Evolutionary conservation across 1,139 yeast species (phyloP).

Genomic region (Candida glucosophila): DNA sequence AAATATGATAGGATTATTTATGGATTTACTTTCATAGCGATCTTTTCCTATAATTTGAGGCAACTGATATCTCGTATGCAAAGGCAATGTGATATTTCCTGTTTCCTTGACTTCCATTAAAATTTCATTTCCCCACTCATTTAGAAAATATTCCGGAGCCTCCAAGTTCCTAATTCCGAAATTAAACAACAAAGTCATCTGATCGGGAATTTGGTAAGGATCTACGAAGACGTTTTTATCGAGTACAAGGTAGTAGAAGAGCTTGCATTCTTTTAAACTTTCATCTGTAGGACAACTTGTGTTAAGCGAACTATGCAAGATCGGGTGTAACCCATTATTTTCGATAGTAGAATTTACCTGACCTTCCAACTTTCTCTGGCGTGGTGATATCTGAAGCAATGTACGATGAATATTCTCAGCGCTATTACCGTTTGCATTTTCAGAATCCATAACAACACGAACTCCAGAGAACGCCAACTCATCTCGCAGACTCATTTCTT

Average conservation of each 20-base stretch:
- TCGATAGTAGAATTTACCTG: slow-evolving; percentile 7
- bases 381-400: slow-evolving; percentile 35
- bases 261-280: slow-evolving; percentile 22
- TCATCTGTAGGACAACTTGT: slow-evolving; percentile 12
- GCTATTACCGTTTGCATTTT: slow-evolving; percentile 1
- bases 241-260: slow-evolving; percentile 25
- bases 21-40: slow-evolving; percentile 3
- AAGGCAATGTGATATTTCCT: slow-evolving; percentile 9
- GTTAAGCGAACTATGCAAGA: slow-evolving; percentile 10
- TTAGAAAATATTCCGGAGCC: slow-evolving; percentile 31
- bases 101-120: slow-evolving; percentile 15
- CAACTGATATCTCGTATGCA: slow-evolving; percentile 33
- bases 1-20: slow-evolving; percentile 20
- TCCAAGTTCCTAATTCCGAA: slow-evolving; percentile 32
- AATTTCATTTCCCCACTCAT: slow-evolving; percentile 36
- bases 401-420: slow-evolving; percentile 21
- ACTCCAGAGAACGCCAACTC: slow-evolving; percentile 30
- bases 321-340: slow-evolving; percentile 34
- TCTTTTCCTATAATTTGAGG: slow-evolving; percentile 12
- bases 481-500: slow-evolving; percentile 17
- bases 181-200: slow-evolving; percentile 15
- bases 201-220: slow-evolving; percentile 26
- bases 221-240: slow-evolving; percentile 32
- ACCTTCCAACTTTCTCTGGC: slow-evolving; percentile 18
- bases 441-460: slow-evolving; percentile 17